These are phyloP conservation scores for Cercophora sp. DNA, from an alignment of 495 filamentous ascomycete species.

Conservation along the genomic window DNA sequence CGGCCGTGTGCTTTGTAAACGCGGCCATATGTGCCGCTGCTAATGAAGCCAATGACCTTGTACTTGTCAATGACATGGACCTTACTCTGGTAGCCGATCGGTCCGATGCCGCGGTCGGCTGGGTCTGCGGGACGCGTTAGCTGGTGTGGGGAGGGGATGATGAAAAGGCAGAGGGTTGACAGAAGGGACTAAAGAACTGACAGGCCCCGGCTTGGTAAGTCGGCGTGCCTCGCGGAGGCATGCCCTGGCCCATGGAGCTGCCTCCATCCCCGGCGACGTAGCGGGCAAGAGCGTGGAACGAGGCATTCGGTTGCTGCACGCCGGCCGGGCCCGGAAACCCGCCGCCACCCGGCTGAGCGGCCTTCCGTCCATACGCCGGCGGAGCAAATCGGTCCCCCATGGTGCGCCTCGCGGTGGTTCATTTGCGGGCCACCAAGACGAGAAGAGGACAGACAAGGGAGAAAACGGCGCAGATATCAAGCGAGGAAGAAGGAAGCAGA, in stretches of 20 bases:
- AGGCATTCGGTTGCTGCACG: slow-evolving; percentile 11
- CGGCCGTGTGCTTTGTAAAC: slow-evolving; percentile 92
- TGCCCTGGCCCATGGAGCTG: slow-evolving; percentile 19
- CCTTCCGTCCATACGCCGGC: slow-evolving; percentile 5
- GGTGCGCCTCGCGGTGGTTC: neutral
- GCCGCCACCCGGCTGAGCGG: slow-evolving; percentile 19
- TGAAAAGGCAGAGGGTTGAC: slow-evolving; percentile 12
- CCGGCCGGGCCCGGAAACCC: slow-evolving; percentile 7
- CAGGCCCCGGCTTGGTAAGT: slow-evolving; percentile 20
- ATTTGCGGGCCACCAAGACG: slow-evolving; percentile 8
- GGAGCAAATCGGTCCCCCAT: slow-evolving; percentile 19
- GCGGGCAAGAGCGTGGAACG: slow-evolving; percentile 2
- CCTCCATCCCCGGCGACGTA: neutral
- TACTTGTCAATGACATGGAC: slow-evolving; percentile 87
- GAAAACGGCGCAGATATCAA: neutral
- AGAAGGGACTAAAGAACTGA: slow-evolving; percentile 14
- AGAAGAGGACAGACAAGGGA: neutral
- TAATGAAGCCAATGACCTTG: slow-evolving; percentile 96
- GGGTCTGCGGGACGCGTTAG: slow-evolving; percentile 39
- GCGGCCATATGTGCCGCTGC: slow-evolving; percentile 95
- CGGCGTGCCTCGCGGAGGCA: slow-evolving; percentile 18
- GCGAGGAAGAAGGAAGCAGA: neutral
- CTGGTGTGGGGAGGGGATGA: slow-evolving; percentile 3
- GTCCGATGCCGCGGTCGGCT: slow-evolving; percentile 41
- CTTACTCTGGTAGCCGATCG: slow-evolving; percentile 69